Evolutionary conservation across 495 filamentous ascomycete genomes (phyloP).

Genomic region (Lasiosphaeria ovina): DNA sequence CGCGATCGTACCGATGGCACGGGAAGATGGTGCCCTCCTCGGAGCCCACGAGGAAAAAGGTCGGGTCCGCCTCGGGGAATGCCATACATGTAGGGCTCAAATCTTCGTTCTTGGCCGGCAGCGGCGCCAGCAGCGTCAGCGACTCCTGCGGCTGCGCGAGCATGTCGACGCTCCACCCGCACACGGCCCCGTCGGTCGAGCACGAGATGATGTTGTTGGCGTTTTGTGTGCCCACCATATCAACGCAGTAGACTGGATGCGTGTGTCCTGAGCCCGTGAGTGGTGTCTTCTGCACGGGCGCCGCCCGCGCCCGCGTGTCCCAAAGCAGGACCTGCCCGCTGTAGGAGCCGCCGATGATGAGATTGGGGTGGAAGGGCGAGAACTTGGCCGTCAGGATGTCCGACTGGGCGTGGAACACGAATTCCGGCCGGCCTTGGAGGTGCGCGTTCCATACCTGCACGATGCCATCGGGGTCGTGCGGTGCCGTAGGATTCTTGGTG

Average conservation of each 20-base stretch:
- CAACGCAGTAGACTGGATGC: conserved; percentile 92
- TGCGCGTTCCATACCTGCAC: conserved; percentile 98
- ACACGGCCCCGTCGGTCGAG: conserved; percentile 94
- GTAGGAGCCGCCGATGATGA: conserved; percentile 93
- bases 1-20: conserved; percentile 94
- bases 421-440: conserved; percentile 88
- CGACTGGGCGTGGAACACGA: conserved; percentile 92
- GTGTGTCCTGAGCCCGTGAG: conserved; percentile 91
- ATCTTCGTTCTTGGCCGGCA: conserved; percentile 87
- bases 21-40: conserved; percentile 96
- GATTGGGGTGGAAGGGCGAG: conserved; percentile 93
- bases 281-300: conserved; percentile 92
- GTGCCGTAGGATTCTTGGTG: conserved; percentile 92
- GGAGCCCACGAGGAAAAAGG: conserved; percentile 94
- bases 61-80: conserved; percentile 93
- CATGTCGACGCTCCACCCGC: conserved; percentile 97
- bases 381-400: conserved; percentile 95
- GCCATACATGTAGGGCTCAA: conserved; percentile 94
- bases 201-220: conserved; percentile 96
- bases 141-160: conserved; percentile 91
- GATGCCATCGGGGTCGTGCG: conserved; percentile 91
- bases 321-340: conserved; percentile 96
- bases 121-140: conserved; percentile 80
- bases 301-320: conserved; percentile 86
- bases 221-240: conserved; percentile 96